Evolutionary conservation across 2,329 filamentous ascomycete genomes (phyloP), one percentile per base, ranked within the genome.

Genomic region (Ascochyta pisi): DNA sequence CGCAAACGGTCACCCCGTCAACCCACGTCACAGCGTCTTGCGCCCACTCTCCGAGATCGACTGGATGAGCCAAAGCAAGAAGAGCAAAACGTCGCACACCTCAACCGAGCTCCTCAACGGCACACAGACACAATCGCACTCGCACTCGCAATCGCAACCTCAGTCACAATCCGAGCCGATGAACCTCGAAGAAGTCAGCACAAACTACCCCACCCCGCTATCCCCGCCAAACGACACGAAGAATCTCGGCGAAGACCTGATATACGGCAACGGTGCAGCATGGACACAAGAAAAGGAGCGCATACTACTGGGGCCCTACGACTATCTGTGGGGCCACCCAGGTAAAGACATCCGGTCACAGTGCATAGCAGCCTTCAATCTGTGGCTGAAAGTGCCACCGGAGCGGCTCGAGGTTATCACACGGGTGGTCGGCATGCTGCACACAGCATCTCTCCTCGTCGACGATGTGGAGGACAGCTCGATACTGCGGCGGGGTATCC

Each of bases 401-500:
- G 83, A 86, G 56, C 86, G 85, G 63, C 82, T 96, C 53, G 84
- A 85, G 38, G 81, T 92, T 57, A 94, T 96, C 68, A 93, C 89
- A 26, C 86, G 85, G 58, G 90, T 92, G 4, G 86, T 96, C 10
- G 89, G 88, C 65, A 94, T 94, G 90, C 83, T 96, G 42, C 91
- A 96, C 76, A 94, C 91, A 35, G 88, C 91, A 3, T 93, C 90
- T 3, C 80, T 96, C 51, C 84, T 96, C 23, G 86, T 96, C 53
- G 92, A 96, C 76, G 92, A 96, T 74, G 91, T 96, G 6, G 90
- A 96, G 78, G 92, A 96, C 77, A 87, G 84, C 38, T 92, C 89
- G 2, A 77, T 86, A 60, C 82, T 96, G 26, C 88, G 92, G 37
- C 85, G 92, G 37, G 91, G 92, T 38, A 83, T 91, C 35, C 92